Evolutionary conservation across 805 yeast genomes (phyloP), one percentile per base, ranked within the genome.

Genomic region (Isabelozyma pseudorhagii): DNA sequence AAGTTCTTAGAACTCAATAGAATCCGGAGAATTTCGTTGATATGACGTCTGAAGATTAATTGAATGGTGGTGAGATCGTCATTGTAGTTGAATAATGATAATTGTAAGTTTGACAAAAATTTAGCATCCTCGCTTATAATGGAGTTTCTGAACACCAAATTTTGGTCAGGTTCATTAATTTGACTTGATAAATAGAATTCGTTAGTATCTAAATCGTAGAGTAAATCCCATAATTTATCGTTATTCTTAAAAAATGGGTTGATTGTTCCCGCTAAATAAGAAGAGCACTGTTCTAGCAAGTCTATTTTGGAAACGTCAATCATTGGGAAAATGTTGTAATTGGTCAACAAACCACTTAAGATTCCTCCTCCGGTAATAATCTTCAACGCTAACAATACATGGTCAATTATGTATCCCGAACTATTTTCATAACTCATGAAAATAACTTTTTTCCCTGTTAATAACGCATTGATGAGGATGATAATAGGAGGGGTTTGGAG

Each of bases 181-280:
- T 59, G 62, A 14, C 62, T 47, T n/a, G 66, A 59, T 15, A 74
- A 48, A 29, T 60, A 55, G 39, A 82, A 57, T 47, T 71, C 75
- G 43, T 78, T 78, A 0, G 73, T 46, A 57, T 85, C 91, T 52
- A 86, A 57, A 61, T 86, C 84, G 49, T 82, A 79, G 51, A 81
- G 74, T 31, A 82, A 62, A 61, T 86, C 88, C 86, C 87, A 85
- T 17, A 79, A 59, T 42, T 72, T 72, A 31, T 69, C 72, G 49
- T 77, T 77, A 31, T 78, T 74, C 57, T 81, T 82, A 59, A 86
- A 80, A 40, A 84, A 77, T 13, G 85, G 79, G 59, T 86, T 86
- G 40, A 85, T 81, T 3, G 90, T 84, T 3, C 93, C 93, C 2
- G 87, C 77, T 44, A 86, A 66, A 55, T 71, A 81, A 28, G 67